Evolutionary conservation across 768 basidiomycete genomes (phyloP).

Genomic region (Lactarius psammicola): DNA sequence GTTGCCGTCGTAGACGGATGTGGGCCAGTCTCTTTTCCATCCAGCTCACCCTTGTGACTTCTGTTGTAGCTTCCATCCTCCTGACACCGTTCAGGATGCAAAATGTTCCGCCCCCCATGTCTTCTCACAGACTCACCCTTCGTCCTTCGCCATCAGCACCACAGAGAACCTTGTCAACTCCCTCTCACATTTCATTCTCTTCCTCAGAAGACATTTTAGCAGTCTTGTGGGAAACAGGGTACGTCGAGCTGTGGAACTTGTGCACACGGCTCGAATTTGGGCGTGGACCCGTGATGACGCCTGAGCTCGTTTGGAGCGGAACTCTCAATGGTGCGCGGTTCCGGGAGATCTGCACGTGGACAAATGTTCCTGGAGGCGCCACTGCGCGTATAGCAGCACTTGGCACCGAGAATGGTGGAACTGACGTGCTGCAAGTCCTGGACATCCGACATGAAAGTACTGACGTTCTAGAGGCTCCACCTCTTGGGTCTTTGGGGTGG

Average conservation of each 20-base stretch:
- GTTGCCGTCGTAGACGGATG: slow-evolving; percentile 90
- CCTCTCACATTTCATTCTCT: slow-evolving; percentile 62
- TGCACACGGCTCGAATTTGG: slow-evolving; percentile 60
- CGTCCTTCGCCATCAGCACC: slow-evolving; percentile 25
- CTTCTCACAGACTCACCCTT: slow-evolving; percentile 51
- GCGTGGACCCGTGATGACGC: slow-evolving; percentile 58
- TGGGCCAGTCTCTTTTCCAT: slow-evolving; percentile 40
- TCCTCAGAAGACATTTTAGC: slow-evolving; percentile 55
- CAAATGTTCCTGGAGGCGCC: not conserved
- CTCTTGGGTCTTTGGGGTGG: slow-evolving; percentile 32
- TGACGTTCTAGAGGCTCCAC: not conserved
- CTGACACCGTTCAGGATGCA: slow-evolving; percentile 92
- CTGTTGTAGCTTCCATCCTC: slow-evolving; percentile 60
- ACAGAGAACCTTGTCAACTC: slow-evolving; percentile 62
- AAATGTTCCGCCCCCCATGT: slow-evolving; percentile 99
- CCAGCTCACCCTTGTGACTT: not conserved
- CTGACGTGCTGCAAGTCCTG: slow-evolving; percentile 19
- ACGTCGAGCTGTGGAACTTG: slow-evolving; percentile 67
- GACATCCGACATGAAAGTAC: slow-evolving; percentile 2
- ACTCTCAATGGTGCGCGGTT: slow-evolving; percentile 18
- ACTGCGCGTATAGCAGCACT: slow-evolving; percentile 18
- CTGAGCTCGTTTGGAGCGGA: slow-evolving; percentile 41
- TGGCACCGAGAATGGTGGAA: slow-evolving; percentile 12
- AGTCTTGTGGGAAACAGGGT: slow-evolving; percentile 68
- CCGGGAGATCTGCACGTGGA: slow-evolving; percentile 24